Evolutionary conservation across 2,329 filamentous ascomycete species (phyloP), one percentile per base, ranked within the genome.

Genomic region (Fusarium sp.): DNA sequence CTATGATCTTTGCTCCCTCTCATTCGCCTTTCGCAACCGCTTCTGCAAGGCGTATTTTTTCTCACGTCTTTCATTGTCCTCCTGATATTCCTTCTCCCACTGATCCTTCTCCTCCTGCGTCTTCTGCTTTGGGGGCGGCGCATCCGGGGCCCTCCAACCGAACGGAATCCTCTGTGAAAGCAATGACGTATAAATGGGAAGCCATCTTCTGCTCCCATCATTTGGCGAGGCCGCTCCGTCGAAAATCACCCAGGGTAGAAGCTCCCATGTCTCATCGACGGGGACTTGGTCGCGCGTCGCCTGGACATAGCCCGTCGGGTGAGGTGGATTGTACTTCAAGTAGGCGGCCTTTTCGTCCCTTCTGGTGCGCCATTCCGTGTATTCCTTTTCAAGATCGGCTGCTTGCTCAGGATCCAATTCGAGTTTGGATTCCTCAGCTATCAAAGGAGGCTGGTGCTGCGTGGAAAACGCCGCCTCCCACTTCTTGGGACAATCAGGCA

Each of bases 401-500:
- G 30, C 33, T 12, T 62, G 30, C 15, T 33, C 30, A 17, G 15
- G 8, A n/a, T 32, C 33, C 6, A 62, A 35, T 45, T 47, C 30
- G 11, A 62, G 40, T 6, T 45, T 15, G n/a, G 14, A 15, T 14
- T 37, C 59, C 2, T 50, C 59, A 12, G 12, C 14, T 50, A 62
- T 50, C 4, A 62, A 35, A 33, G 71, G 70, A 37, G 62, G 67
- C 0, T 73, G 67, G 1, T 32, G 27, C 5, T 73, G 63, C 0
- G 71, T 64, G 3, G 66, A 57, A 2, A 64, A 68, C 33, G 27
- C 73, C 1, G 62, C 35, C 38, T 72, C 70, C 70, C 70, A 72
- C 25, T 69, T 62, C 63, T 57, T 56, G 4, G 72, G 66, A 20
- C 27, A 66, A 57, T 63, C 61, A 38, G 70, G 70, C 47, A 63